These are phyloP conservation scores for Cladosporium phlei DNA, from an alignment of 2,329 filamentous ascomycete species.

Conservation along the genomic window DNA sequence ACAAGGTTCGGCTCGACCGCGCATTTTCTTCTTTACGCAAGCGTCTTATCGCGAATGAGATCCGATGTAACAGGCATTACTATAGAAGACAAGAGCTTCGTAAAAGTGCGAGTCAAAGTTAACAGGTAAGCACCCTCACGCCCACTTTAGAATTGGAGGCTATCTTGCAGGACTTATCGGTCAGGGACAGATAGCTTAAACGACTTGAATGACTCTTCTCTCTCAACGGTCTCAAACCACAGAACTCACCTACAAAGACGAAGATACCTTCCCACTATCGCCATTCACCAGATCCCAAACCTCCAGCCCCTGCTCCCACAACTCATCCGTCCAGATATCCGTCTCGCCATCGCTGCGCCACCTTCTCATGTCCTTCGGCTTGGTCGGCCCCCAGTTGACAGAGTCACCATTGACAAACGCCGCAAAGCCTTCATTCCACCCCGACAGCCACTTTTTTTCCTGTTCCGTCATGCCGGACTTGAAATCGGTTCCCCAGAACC, in stretches of 20 bases:
- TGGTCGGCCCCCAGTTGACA: conserved; percentile 36
- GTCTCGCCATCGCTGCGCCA: conserved; percentile 44
- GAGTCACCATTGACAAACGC: conserved; percentile 39
- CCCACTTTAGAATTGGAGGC: too few species aligned
- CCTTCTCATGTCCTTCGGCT: conserved; percentile 39
- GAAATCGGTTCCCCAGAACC: conserved; percentile 52
- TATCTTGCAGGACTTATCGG: too few species aligned
- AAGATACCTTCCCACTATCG: conserved; percentile 8
- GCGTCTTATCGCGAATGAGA: too few species aligned
- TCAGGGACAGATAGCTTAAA: too few species aligned
- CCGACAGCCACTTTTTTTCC: conserved; percentile 42
- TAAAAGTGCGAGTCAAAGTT: too few species aligned
- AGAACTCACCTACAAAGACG: not conserved
- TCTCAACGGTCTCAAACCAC: too few species aligned
- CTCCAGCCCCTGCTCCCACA: conserved; percentile 44
- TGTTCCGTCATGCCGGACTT: conserved; percentile 33
- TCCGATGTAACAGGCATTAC: too few species aligned
- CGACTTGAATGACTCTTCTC: too few species aligned
- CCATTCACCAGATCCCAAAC: conserved; percentile 44
- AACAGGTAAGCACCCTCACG: too few species aligned
- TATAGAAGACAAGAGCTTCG: too few species aligned
- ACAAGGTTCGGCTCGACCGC: too few species aligned
- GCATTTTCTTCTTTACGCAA: too few species aligned
- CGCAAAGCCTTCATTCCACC: conserved; percentile 37
- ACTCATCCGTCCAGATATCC: conserved; percentile 42